Conservation (phyloP, 371 early-diverging fungal species). For the Rhizopus microsporus region DNA sequence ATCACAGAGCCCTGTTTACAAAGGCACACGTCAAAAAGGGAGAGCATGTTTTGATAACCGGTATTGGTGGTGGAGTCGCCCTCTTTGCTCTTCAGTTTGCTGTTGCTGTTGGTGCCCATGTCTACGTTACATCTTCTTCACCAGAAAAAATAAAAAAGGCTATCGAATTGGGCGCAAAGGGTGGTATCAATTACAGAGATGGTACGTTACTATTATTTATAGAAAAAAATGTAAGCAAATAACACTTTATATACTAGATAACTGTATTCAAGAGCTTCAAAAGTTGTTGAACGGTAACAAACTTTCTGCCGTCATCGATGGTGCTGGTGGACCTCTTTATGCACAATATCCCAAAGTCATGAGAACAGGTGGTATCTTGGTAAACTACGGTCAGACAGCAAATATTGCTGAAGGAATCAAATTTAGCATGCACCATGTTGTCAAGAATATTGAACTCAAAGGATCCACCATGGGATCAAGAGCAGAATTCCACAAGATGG, state of each 20-base stretch:
- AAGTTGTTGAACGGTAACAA: slow-evolving; percentile 34
- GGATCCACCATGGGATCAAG: slow-evolving; percentile 74
- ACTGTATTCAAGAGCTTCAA: slow-evolving; percentile 52
- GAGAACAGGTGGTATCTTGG: slow-evolving; percentile 58
- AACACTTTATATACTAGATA: slow-evolving; percentile 38
- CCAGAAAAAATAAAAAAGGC: slow-evolving; percentile 65
- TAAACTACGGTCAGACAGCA: slow-evolving; percentile 66
- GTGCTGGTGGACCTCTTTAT: slow-evolving; percentile 64
- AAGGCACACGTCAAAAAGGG: slow-evolving; percentile 57
- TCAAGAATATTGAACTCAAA: slow-evolving; percentile 59
- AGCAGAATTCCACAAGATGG: slow-evolving; percentile 62
- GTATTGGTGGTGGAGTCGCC: slow-evolving; percentile 79
- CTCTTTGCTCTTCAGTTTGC: slow-evolving; percentile 68
- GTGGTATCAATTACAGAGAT: slow-evolving; percentile 72
- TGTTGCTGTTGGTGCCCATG: slow-evolving; percentile 69
- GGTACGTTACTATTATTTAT: slow-evolving; percentile 34
- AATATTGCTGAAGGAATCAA: slow-evolving; percentile 40
- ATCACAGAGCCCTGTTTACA: slow-evolving; percentile 52
- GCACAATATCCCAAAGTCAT: slow-evolving; percentile 41
- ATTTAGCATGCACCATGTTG: slow-evolving; percentile 49
- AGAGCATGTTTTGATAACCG: slow-evolving; percentile 67
- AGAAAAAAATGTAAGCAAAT: neutral
- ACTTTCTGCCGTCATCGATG: slow-evolving; percentile 66
- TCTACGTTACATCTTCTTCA: slow-evolving; percentile 71
- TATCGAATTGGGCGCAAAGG: slow-evolving; percentile 64